Evolutionary conservation across 306 rosid species (phyloP).

Genomic region (Corylus heterophylla): DNA sequence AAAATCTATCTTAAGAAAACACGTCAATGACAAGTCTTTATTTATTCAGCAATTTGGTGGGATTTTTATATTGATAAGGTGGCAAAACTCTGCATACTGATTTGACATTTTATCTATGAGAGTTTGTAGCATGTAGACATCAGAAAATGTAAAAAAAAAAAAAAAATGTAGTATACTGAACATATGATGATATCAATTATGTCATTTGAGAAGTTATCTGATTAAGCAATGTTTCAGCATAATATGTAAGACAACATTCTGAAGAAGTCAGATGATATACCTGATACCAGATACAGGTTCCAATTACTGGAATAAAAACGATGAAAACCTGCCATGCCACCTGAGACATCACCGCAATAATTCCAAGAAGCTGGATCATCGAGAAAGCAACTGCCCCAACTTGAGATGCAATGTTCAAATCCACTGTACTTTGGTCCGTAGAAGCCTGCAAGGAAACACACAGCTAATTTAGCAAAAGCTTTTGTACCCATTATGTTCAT

Average conservation of each 20-base stretch:
- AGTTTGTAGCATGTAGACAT: background rate
- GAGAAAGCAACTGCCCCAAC: slow-evolving; percentile 49
- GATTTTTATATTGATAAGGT: background rate
- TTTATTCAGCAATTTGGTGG: background rate
- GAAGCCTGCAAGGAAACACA: slow-evolving; percentile 58
- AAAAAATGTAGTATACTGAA: background rate
- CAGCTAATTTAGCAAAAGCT: background rate
- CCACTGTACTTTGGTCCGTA: slow-evolving; percentile 73
- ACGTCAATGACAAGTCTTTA: background rate
- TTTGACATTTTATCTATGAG: background rate
- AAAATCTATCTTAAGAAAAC: background rate
- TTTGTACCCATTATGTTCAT: background rate
- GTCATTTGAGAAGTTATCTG: background rate
- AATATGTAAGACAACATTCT: slow-evolving; percentile 9
- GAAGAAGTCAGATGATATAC: slow-evolving; percentile 35
- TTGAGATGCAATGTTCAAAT: slow-evolving; percentile 46
- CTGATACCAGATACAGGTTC: slow-evolving; percentile 69
- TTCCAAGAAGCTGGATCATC: slow-evolving; percentile 62
- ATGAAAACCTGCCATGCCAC: slow-evolving; percentile 86
- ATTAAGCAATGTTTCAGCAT: background rate
- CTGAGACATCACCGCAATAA: slow-evolving; percentile 77
- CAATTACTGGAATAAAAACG: slow-evolving; percentile 65
- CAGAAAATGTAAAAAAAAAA: background rate
- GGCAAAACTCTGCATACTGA: background rate
- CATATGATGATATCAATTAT: background rate